phyloP scores from a whole-genome alignment of 2,329 filamentous ascomycete species.

The Cytospora paraplurivora region DNA sequence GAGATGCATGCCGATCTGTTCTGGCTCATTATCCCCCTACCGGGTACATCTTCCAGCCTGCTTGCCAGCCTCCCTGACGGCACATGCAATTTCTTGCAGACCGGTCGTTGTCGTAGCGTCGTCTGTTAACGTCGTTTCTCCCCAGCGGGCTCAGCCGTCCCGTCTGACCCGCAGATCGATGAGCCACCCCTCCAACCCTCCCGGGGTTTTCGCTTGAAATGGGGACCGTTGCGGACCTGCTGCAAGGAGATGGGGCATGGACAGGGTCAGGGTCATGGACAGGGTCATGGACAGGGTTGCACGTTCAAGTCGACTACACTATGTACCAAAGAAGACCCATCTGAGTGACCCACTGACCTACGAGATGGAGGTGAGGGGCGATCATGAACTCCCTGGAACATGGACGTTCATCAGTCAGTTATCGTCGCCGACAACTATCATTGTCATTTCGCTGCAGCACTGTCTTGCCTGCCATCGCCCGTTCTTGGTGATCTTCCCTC shows the following conservation, averaged over 20 bases:
- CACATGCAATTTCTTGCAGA: background rate
- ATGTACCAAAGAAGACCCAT: too few relatives aligned
- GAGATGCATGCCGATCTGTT: background rate
- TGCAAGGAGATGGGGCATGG: background rate
- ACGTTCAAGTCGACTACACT: too few relatives aligned
- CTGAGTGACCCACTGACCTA: background rate
- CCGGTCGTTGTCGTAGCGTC: background rate
- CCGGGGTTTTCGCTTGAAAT: background rate
- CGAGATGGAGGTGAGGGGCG: too few relatives aligned
- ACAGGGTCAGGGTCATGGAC: too few relatives aligned
- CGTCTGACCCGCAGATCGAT: background rate
- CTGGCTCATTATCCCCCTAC: background rate
- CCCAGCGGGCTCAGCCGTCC: constrained; percentile 1
- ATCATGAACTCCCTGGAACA: too few relatives aligned
- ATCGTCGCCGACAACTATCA: too few relatives aligned
- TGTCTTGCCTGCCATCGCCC: too few relatives aligned
- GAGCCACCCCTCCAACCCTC: background rate
- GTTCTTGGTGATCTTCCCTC: too few relatives aligned
- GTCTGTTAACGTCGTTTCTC: background rate
- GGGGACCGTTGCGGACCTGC: background rate
- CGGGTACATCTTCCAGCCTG: background rate
- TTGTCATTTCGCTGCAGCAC: too few relatives aligned
- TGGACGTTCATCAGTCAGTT: too few relatives aligned
- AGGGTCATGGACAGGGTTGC: too few relatives aligned
- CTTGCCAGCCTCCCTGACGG: background rate